Evolutionary conservation across 495 filamentous ascomycete species (phyloP).

Genomic region (Neurospora sp.): DNA sequence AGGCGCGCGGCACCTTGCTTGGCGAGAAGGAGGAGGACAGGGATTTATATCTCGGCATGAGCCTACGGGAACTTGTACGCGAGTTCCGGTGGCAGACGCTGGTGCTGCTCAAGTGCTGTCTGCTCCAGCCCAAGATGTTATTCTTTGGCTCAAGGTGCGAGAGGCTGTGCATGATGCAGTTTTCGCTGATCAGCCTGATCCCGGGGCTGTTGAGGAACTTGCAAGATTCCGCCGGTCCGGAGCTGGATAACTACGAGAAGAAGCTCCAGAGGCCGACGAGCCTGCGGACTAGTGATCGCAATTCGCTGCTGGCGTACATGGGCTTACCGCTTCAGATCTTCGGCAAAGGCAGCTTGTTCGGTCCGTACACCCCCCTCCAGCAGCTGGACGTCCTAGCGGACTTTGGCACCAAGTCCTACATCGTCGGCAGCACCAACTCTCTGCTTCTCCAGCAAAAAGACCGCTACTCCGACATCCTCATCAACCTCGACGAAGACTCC

Average conservation of each 20-base stretch:
- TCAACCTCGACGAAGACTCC: conserved; percentile 87
- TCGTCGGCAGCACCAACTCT: conserved; percentile 95
- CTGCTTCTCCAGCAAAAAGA: conserved; percentile 88
- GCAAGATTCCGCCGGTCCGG: conserved; percentile 85
- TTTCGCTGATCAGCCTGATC: conserved; percentile 87
- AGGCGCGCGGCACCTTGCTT: conserved; percentile 45
- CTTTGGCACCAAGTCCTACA: conserved; percentile 90
- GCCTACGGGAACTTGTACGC: conserved; percentile 81
- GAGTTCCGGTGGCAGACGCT: conserved; percentile 91
- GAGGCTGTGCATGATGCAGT: conserved; percentile 94
- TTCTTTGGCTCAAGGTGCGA: conserved; percentile 96
- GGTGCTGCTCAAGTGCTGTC: conserved; percentile 83
- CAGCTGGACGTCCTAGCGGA: conserved; percentile 92
- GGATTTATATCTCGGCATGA: conserved; percentile 87
- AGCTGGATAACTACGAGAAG: conserved; percentile 73
- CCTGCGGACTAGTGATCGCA: conserved; percentile 82
- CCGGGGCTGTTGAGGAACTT: conserved; percentile 79
- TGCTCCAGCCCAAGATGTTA: conserved; percentile 98
- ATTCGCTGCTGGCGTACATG: conserved; percentile 86
- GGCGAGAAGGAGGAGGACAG: conserved; percentile 56
- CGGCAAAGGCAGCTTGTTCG: conserved; percentile 91
- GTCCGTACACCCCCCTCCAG: conserved; percentile 92
- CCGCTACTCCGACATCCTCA: conserved; percentile 93
- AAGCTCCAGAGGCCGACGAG: conserved; percentile 69
- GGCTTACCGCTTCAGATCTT: conserved; percentile 91